Base-by-base conservation (phyloP, 2,329 filamentous ascomycete genomes). In the Cytospora chrysosperma region DNA sequence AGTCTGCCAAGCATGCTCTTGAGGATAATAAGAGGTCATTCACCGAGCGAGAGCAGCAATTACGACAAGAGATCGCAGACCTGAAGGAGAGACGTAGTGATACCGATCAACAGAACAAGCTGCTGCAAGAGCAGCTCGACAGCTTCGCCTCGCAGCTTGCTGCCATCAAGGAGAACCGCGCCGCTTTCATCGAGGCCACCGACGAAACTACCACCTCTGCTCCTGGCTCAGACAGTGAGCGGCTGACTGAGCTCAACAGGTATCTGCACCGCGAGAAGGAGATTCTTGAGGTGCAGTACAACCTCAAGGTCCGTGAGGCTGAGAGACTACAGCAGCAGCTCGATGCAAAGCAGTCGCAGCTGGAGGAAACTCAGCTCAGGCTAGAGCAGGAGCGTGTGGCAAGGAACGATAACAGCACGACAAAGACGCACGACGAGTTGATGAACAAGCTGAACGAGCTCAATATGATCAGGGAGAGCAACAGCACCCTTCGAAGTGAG, bases 221-320 rank as follows among this genome's bases (percentile, higher is more conserved):
- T 8, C 78, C 85, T 5, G 82, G 86, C 57, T 81, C 86, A 40
- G 87, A 85, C 49, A 79, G 88, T 12, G 91, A 92, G 68, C 91
- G 91, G 59, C 85, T 97, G 12, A 90, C 95, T 66, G 94, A 98
- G 71, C 86, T 99, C 62, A 96, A 96, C 77, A 90, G 86, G 66
- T 99, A 95, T 75, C 81, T 99, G 66, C 89, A 94, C 53, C 90
- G 92, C 50, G 96, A 99, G 77, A 99, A 98, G 80, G 95, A 98
- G 74, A 98, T 99, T 68, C 85, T 97, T 10, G 94, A 99, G 70
- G 92, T 97, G n/a, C 94, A 98, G 72, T 91, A 93, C 70, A 93
- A 97, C 69, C 82, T 98, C 52, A 93, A 94, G 70, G 83, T 88
- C 0, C 92, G 96, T 70, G 95, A 99, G 76, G 84, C 87, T 60